phyloP scores from a whole-genome alignment of 768 basidiomycete genomes.

The Boletus patriciae region DNA sequence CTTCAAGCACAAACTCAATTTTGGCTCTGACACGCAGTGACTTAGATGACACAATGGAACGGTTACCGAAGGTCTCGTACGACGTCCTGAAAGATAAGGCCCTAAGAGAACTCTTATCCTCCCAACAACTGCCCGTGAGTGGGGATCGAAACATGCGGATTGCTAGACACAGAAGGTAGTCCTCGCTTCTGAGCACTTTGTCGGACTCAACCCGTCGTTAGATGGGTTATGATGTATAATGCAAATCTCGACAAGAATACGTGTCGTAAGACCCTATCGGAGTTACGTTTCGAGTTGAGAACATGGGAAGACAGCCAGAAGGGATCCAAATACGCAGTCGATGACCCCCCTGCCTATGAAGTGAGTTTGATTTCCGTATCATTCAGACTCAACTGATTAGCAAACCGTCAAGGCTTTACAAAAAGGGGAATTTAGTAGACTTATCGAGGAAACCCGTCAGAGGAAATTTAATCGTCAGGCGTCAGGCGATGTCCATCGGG shows the following conservation, averaged over 20 bases:
- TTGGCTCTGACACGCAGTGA: slow-evolving; percentile 20
- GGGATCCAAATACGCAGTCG: slow-evolving; percentile 33
- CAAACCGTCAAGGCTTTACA: slow-evolving; percentile 17
- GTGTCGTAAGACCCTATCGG: slow-evolving; percentile 46
- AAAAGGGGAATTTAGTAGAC: slow-evolving; percentile 36
- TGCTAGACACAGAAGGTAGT: slow-evolving; percentile 60
- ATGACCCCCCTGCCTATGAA: slow-evolving; percentile 41
- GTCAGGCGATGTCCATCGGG: background rate
- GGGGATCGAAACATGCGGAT: slow-evolving; percentile 55
- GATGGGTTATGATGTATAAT: slow-evolving; percentile 71
- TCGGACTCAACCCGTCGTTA: slow-evolving; percentile 24
- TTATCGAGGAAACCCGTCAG: slow-evolving; percentile 37
- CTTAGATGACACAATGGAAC: slow-evolving; percentile 39
- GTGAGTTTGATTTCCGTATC: slow-evolving; percentile 27
- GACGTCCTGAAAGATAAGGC: slow-evolving; percentile 60
- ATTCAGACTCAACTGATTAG: background rate
- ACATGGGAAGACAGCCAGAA: slow-evolving; percentile 57
- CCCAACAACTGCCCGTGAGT: slow-evolving; percentile 48
- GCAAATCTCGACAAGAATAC: slow-evolving; percentile 63
- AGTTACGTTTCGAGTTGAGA: slow-evolving; percentile 53
- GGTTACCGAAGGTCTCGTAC: slow-evolving; percentile 66
- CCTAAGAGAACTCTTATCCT: slow-evolving; percentile 53
- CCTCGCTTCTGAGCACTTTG: background rate
- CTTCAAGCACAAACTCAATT: slow-evolving; percentile 8
- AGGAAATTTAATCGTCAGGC: slow-evolving; percentile 29